Base-by-base conservation (phyloP, 2,329 filamentous ascomycete species). In the Colletotrichum kahawae region DNA sequence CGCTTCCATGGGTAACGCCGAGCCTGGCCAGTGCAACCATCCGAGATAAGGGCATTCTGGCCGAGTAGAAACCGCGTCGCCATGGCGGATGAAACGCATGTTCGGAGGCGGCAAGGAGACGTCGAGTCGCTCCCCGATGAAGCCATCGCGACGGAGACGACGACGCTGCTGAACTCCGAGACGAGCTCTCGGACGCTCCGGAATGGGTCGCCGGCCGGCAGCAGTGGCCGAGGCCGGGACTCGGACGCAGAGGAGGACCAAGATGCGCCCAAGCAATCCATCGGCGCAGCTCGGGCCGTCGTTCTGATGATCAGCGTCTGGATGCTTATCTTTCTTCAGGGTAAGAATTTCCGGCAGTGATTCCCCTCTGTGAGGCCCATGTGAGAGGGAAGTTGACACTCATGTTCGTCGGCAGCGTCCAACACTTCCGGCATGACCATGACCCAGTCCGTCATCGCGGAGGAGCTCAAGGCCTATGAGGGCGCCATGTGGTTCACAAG, bases 351-450 rank as follows among this genome's bases (percentile, higher is more conserved):
- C n/a, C 21, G 57, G 29, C 38, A 12, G n/a, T 62, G 0, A 24
- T 27, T 27, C 5, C 2, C 9, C 5, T 56, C 24, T 29, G 0
- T 6, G 21, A 29, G 43, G 43, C 10, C 43, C n/a, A 21, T 51
- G n/a, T 51, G 43, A 38, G 36, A 33, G 0, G 34, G 14, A 21
- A 18, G 33, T 38, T 43, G 12, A 36, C 14, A 27, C 51, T 74
- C 18, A 13, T 66, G 72, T 62, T 62, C n/a, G 33, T 54, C 38
- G 43, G 8, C 75, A 89, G 89, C 89, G 7, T 86, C 90, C 76
- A 97, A 97, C 80, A 95, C 96, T 84, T 95, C 93, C 14, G 92
- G 95, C 78, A 92, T 97, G 81, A 94, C 94, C 7, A 96, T 95
- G 71, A 94, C 93, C 2, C 95, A 97, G 84, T 94, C 93, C 9